These are phyloP conservation scores for Entophlyctis helioformis DNA, from an alignment of 192 early-diverging fungal species.

Conservation along the genomic window DNA sequence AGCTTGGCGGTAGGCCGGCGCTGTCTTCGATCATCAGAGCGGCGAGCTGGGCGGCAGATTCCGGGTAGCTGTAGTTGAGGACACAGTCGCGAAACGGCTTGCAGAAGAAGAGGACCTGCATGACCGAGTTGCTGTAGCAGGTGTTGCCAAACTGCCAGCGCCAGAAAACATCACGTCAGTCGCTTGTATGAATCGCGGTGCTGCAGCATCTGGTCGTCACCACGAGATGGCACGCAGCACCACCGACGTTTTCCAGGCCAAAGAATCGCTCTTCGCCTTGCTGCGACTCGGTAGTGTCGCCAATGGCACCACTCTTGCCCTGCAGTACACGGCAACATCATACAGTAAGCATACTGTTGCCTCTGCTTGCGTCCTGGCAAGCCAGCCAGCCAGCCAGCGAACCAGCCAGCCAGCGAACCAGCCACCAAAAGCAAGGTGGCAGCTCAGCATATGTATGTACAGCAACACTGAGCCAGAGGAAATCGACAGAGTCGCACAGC, in stretches of 20 bases:
- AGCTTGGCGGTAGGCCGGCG: neutral
- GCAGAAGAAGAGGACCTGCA: constrained; percentile 94
- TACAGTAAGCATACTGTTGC: too few species aligned
- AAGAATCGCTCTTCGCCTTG: constrained; percentile 67
- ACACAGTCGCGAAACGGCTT: constrained; percentile 89
- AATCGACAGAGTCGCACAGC: too few species aligned
- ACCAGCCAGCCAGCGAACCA: constrained; percentile 7
- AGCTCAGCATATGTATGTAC: too few species aligned
- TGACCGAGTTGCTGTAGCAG: constrained; percentile 92
- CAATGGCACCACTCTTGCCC: too few species aligned
- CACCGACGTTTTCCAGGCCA: constrained; percentile 79
- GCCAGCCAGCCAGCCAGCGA: neutral
- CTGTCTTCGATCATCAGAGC: neutral
- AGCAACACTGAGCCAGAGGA: too few species aligned
- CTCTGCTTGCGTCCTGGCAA: too few species aligned
- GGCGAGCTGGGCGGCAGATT: constrained; percentile 15
- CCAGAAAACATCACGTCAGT: neutral
- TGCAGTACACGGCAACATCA: constrained; percentile 7
- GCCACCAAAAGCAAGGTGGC: too few species aligned
- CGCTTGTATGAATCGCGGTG: neutral
- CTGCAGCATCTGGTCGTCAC: neutral
- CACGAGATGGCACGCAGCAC: constrained; percentile 1
- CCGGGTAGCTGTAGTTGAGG: constrained; percentile 56
- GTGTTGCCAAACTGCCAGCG: constrained; percentile 67
- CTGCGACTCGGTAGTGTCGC: too few species aligned